phyloP scores from a whole-genome alignment of 2,329 filamentous ascomycete genomes.

The Ceratocystis huliohia region DNA sequence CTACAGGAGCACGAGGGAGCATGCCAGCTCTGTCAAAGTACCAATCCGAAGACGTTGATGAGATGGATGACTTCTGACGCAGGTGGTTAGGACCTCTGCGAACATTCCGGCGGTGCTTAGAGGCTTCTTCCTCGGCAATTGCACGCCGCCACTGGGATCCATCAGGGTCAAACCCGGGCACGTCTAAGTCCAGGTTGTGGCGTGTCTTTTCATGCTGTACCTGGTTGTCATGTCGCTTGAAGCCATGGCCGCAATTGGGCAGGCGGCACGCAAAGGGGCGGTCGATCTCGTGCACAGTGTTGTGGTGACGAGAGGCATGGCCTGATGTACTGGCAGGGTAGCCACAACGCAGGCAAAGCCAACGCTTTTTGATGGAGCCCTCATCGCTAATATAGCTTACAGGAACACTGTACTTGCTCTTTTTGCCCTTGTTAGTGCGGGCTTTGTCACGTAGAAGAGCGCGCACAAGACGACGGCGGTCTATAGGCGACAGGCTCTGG shows the following conservation, averaged over 20 bases:
- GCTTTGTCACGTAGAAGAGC: background rate
- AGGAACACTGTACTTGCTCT: conserved; percentile 12
- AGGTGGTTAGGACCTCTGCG: background rate
- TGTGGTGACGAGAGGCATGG: conserved; percentile 13
- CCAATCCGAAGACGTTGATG: background rate
- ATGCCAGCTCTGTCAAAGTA: background rate
- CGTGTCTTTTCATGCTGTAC: conserved; percentile 14
- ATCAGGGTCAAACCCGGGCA: conserved; percentile 1
- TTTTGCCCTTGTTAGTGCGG: conserved; percentile 9
- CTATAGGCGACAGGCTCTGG: background rate
- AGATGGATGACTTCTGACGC: conserved; percentile 1
- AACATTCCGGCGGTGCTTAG: background rate
- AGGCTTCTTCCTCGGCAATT: conserved; percentile 1
- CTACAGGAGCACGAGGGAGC: background rate
- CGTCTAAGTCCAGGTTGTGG: conserved; percentile 7
- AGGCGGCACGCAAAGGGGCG: conserved; percentile 7
- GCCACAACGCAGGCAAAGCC: conserved; percentile 12
- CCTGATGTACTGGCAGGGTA: conserved; percentile 7
- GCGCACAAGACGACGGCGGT: conserved; percentile 1
- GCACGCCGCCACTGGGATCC: background rate
- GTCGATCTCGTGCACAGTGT: conserved; percentile 3
- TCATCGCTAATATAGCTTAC: background rate
- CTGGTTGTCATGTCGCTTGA: conserved; percentile 14
- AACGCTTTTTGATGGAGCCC: conserved; percentile 6
- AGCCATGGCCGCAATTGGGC: conserved; percentile 7